Evolutionary conservation across 345 rosid genomes (phyloP).

Genomic region (Hirschfeldia incana): DNA sequence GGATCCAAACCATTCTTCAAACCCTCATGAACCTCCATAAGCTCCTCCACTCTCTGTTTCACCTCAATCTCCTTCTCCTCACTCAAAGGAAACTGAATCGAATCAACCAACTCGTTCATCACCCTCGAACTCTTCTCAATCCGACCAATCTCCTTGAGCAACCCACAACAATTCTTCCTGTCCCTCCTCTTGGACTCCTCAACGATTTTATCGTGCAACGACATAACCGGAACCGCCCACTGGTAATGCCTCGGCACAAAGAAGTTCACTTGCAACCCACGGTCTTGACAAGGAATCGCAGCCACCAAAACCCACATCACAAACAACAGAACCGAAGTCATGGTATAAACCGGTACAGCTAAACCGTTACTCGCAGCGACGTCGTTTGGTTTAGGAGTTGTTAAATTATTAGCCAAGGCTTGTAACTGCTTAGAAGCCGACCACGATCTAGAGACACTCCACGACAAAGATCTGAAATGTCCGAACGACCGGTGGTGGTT

Average conservation of each 20-base stretch:
- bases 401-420: conserved; percentile 65
- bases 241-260: conserved; percentile 64
- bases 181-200: conserved; percentile 85
- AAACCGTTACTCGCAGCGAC: conserved; percentile 61
- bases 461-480: conserved; percentile 85
- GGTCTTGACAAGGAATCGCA: conserved; percentile 95
- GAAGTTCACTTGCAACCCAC: conserved; percentile 81
- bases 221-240: conserved; percentile 67
- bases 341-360: conserved; percentile 65
- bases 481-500: conserved; percentile 42
- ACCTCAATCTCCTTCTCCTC: conserved; percentile 66
- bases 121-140: conserved; percentile 64
- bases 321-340: conserved; percentile 67
- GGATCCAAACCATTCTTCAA: conserved; percentile 75
- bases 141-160: conserved; percentile 77
- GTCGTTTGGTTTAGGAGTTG: conserved; percentile 60
- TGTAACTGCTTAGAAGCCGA: conserved; percentile 91
- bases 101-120: conserved; percentile 72
- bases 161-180: conserved; percentile 69
- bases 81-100: conserved; percentile 62
- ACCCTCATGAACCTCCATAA: conserved; percentile 50
- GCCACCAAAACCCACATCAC: conserved; percentile 97
- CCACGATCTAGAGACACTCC: conserved; percentile 99
- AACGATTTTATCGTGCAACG: conserved; percentile 66
- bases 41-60: conserved; percentile 59